Evolutionary conservation across 2,329 filamentous ascomycete species (phyloP).

Genomic region (Penicillium frequentans): DNA sequence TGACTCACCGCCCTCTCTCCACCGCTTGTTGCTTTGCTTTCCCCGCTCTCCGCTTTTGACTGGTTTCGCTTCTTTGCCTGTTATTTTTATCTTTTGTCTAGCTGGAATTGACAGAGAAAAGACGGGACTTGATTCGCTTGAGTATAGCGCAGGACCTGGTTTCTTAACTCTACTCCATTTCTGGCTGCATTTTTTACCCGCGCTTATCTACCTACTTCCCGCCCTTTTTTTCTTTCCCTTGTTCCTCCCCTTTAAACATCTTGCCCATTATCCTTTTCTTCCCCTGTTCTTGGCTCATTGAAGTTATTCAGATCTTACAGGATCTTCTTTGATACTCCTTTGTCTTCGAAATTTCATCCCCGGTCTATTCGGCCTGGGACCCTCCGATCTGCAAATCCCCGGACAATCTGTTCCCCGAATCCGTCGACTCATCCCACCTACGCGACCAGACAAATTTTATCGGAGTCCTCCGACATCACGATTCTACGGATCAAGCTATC

Average conservation of each 20-base stretch:
- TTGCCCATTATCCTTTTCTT: background rate
- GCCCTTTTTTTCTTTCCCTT: background rate
- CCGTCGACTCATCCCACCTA: constrained; percentile 18
- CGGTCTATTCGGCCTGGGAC: constrained; percentile 6
- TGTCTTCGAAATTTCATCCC: constrained; percentile 3
- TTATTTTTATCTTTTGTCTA: background rate
- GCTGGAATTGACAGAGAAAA: constrained; percentile 3
- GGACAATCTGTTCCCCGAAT: constrained; percentile 15
- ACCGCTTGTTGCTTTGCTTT: constrained; percentile 20
- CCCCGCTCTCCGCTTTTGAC: constrained; percentile 13
- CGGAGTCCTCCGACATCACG: background rate
- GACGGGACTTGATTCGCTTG: constrained; percentile 6
- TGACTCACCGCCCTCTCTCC: constrained; percentile 16
- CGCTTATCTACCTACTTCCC: constrained; percentile 1
- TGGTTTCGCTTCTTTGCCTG: background rate
- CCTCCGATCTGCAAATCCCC: constrained; percentile 11
- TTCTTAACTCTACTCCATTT: background rate
- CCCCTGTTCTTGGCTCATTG: background rate
- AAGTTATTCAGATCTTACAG: background rate
- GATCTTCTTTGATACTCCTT: background rate
- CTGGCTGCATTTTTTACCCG: background rate
- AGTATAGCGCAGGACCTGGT: background rate
- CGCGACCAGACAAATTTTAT: background rate
- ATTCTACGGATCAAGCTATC: no score
- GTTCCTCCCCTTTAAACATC: constrained; percentile 4